These are phyloP conservation scores for Neonectria punicea DNA, from an alignment of 2,329 filamentous ascomycete genomes.

Conservation along the genomic window DNA sequence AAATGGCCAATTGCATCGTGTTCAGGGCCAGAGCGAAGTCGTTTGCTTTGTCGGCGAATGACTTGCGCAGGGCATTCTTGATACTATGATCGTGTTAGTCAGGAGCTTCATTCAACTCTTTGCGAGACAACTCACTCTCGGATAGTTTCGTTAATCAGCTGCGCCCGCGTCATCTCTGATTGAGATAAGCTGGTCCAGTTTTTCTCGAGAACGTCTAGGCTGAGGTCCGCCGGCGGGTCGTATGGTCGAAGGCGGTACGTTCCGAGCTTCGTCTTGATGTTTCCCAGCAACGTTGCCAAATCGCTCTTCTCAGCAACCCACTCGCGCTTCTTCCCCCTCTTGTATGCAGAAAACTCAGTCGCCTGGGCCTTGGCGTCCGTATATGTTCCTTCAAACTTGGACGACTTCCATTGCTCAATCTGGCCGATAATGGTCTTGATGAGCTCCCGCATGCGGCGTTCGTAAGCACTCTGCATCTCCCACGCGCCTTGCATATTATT, in stretches of 20 bases:
- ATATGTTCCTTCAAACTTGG: slow-evolving; percentile 92
- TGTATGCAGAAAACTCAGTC: slow-evolving; percentile 85
- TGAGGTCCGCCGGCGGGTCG: slow-evolving; percentile 85
- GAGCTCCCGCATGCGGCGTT: slow-evolving; percentile 87
- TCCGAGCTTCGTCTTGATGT: slow-evolving; percentile 98
- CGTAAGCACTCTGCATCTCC: slow-evolving; percentile 99
- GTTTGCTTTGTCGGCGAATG: slow-evolving; percentile 97
- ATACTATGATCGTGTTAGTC: slow-evolving; percentile 67
- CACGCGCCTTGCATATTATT: slow-evolving; percentile 99
- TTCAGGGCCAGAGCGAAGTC: slow-evolving; percentile 96
- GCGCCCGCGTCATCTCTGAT: slow-evolving; percentile 87
- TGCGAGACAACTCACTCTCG: slow-evolving; percentile 72
- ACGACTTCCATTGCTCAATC: slow-evolving; percentile 78
- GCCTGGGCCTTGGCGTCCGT: slow-evolving; percentile 90
- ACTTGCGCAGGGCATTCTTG: slow-evolving; percentile 91
- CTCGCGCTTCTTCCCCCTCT: slow-evolving; percentile 86
- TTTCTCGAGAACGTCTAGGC: slow-evolving; percentile 81
- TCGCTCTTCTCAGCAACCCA: slow-evolving; percentile 99
- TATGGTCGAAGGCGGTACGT: slow-evolving; percentile 94
- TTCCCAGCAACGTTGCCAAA: slow-evolving; percentile 89
- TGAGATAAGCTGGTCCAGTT: slow-evolving; percentile 85
- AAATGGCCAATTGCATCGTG: slow-evolving; percentile 93
- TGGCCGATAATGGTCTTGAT: slow-evolving; percentile 80
- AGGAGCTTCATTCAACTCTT: background rate
- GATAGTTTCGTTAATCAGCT: slow-evolving; percentile 97